phyloP scores from a whole-genome alignment of 2,329 filamentous ascomycete genomes.

The Penicillium nordicum region DNA sequence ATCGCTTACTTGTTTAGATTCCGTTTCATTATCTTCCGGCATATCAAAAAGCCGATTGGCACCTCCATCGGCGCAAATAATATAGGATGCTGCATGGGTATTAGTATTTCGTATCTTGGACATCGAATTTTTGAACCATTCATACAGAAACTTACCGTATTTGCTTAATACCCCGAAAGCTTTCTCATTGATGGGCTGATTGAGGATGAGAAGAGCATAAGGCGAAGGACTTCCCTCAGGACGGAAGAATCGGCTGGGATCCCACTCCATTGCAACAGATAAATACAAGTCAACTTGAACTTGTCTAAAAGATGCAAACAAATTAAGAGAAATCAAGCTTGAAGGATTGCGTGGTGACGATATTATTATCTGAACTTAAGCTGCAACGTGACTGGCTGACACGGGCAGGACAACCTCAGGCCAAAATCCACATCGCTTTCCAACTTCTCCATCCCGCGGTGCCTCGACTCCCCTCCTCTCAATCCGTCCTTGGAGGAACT shows the following conservation, averaged over 20 bases:
- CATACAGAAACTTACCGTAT: slow-evolving; percentile 29
- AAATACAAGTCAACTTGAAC: neutral
- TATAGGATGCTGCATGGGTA: slow-evolving; percentile 53
- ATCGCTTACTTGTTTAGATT: slow-evolving; percentile 33
- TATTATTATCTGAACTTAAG: slow-evolving; percentile 12
- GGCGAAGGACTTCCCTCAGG: slow-evolving; percentile 22
- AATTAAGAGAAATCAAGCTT: neutral
- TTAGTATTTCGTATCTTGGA: neutral
- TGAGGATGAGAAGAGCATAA: slow-evolving; percentile 57
- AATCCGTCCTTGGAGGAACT: slow-evolving; percentile 14
- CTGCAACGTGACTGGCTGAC: slow-evolving; percentile 25
- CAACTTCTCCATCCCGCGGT: slow-evolving; percentile 23
- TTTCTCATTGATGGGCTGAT: slow-evolving; percentile 55
- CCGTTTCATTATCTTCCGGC: slow-evolving; percentile 33
- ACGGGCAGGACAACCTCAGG: slow-evolving; percentile 19
- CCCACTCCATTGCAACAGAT: slow-evolving; percentile 34
- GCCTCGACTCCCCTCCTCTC: slow-evolving; percentile 10
- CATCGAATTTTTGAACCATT: neutral
- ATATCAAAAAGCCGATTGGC: slow-evolving; percentile 70
- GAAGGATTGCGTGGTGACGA: slow-evolving; percentile 2
- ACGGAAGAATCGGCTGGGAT: slow-evolving; percentile 42
- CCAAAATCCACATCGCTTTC: slow-evolving; percentile 25
- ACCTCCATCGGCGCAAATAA: slow-evolving; percentile 85
- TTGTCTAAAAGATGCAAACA: neutral
- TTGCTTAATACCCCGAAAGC: slow-evolving; percentile 38